Percentiles rank a stretch among this genome's conserved stretches.
phyloP scores from a whole-genome alignment of 441 rosid species.

The Brassica hybrid region DNA sequence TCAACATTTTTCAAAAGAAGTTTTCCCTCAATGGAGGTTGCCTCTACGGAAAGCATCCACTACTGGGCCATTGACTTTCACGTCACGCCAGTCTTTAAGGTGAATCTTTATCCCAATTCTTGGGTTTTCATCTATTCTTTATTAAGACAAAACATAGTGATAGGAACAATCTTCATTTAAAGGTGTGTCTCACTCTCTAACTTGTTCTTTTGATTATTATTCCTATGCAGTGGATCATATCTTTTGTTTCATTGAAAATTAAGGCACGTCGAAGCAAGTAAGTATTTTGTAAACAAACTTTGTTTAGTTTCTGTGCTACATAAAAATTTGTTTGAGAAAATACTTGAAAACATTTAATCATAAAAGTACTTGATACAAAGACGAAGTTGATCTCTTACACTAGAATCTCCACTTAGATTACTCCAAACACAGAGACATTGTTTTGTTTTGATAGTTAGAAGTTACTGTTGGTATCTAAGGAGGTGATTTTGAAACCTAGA shows the following conservation, averaged over 20 bases:
- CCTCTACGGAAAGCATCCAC: conserved; percentile 54
- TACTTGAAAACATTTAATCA: too few relatives aligned
- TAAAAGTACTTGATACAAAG: too few relatives aligned
- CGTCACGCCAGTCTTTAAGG: conserved; percentile 66
- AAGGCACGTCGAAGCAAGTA: conserved; percentile 82
- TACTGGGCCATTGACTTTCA: conserved; percentile 52
- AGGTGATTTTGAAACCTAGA: too few relatives aligned
- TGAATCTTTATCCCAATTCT: conserved; percentile 29
- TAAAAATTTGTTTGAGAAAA: too few relatives aligned
- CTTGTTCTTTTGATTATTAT: neutral
- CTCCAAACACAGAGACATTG: conserved; percentile 1
- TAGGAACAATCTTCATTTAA: neutral
- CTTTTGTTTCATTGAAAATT: conserved; percentile 74
- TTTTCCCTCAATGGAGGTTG: conserved; percentile 10
- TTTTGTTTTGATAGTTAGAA: neutral
- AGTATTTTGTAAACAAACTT: conserved; percentile 39
- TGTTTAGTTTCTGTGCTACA: neutral
- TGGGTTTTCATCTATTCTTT: neutral
- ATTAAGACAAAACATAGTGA: neutral
- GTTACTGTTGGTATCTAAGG: too few relatives aligned
- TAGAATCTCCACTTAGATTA: neutral
- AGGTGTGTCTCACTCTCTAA: conserved; percentile 1
- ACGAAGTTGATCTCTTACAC: too few relatives aligned
- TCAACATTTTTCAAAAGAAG: too few relatives aligned
- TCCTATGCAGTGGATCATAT: conserved; percentile 65